Evolutionary conservation across 1,139 yeast species (phyloP).

Genomic region (Arxiozyma slooffiae): DNA sequence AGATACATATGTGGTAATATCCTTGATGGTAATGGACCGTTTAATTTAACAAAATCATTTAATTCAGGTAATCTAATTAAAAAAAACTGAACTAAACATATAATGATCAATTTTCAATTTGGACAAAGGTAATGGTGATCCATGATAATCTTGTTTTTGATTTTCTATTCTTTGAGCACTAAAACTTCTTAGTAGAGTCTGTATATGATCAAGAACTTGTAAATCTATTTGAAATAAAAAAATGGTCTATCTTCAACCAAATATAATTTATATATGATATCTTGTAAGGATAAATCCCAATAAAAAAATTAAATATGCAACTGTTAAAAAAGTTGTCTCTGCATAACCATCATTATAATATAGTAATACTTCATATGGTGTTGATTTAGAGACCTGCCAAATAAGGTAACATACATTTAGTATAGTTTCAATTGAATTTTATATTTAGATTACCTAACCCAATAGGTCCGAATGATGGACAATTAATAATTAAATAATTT

Average conservation of each 20-base stretch:
- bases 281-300: constrained; percentile 41
- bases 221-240: constrained; percentile 71
- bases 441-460: constrained; percentile 57
- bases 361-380: constrained; percentile 33
- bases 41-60: constrained; percentile 24
- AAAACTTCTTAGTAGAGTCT: constrained; percentile 40
- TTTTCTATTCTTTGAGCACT: constrained; percentile 20
- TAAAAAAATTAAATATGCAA: constrained; percentile 66
- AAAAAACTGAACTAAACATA: constrained; percentile 29
- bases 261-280: constrained; percentile 52
- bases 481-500: constrained; percentile 34
- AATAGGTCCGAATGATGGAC: constrained; percentile 78
- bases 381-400: constrained; percentile 14
- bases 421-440: constrained; percentile 39
- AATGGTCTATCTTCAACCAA: constrained; percentile 61
- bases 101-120: constrained; percentile 24
- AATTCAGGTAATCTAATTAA: constrained; percentile 22
- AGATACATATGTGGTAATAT: constrained; percentile 76
- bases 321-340: constrained; percentile 66
- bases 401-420: constrained; percentile 47
- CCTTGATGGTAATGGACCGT: constrained; percentile 39
- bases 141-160: background rate
- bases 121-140: constrained; percentile 2
- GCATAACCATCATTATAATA: constrained; percentile 91
- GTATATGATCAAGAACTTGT: constrained; percentile 51